Evolutionary conservation across 2,329 filamentous ascomycete species (phyloP), one percentile per base, ranked within the genome.

Genomic region (Plenodomus tracheiphilus): DNA sequence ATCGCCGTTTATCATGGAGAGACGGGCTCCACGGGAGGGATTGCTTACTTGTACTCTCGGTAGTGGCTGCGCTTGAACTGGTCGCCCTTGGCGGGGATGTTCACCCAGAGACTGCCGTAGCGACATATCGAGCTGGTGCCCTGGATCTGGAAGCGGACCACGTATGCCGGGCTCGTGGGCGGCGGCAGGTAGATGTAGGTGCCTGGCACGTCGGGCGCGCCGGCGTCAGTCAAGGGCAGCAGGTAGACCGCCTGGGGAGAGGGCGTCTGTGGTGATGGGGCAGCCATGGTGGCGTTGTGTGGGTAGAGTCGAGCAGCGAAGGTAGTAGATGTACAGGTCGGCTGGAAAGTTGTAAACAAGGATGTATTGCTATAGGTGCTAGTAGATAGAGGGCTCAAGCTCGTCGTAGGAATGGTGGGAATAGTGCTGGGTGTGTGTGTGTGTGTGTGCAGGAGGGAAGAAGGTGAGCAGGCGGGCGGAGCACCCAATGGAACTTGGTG

Each of bases 121-220:
- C 91, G 85, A 74, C 92, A 97, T 78, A 99, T 94, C 54, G 93
- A 96, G 70, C 93, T 96, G 48, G 91, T 93, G 54, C 94, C 92
- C 74, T 97, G 89, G 62, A 97, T 93, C 61, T 91, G 85, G 74
- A 99, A 96, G 51, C 93, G 87, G 48, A 97, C 79, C 44, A 83
- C 83, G 65, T 97, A 87, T 36, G 88, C 71, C 13, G 80, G 88
- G n/a, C 87, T 81, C 35, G 81, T 82, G 16, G 88, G 86, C 16
- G 94, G 86, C 0, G 91, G 88, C 37, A 99, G 80, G 73, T 96
- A 96, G 65, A 97, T 89, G 78, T 97, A 99, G 62, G 89, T 86
- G 65, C 91, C 89, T 20, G 89, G 82, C 41, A 99, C 85, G 71
- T 95, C 86, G 30, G 95, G 94, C 60, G 91, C 91, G 64, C 95